Conservation (phyloP, 2,329 filamentous ascomycete genomes). For the Aspergillus fumigatus region DNA sequence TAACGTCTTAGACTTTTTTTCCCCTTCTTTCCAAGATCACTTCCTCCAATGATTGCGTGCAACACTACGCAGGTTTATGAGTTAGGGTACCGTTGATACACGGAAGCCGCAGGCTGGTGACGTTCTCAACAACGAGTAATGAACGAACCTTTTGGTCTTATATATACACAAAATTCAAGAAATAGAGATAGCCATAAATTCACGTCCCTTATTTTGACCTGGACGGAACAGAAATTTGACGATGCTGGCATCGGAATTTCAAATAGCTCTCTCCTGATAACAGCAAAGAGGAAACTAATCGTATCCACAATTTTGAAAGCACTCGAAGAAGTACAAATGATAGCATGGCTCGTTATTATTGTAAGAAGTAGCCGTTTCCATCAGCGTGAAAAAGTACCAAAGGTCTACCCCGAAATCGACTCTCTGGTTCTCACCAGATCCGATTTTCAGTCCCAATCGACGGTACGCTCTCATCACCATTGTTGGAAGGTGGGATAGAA, state of each 20-base stretch:
- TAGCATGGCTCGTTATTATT: background rate
- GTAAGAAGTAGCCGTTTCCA: background rate
- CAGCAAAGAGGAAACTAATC: constrained; percentile 6
- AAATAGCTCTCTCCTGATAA: constrained; percentile 5
- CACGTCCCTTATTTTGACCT: background rate
- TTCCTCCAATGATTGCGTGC: background rate
- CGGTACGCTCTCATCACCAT: background rate
- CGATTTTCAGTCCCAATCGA: background rate
- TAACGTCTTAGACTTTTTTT: constrained; percentile 25
- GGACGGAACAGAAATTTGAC: background rate
- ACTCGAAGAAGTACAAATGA: constrained; percentile 1
- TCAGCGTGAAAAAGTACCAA: background rate
- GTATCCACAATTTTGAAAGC: background rate
- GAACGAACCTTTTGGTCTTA: constrained; percentile 10
- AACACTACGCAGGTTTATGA: constrained; percentile 7
- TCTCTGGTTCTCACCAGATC: background rate
- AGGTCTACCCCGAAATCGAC: background rate
- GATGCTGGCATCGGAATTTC: background rate
- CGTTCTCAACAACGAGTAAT: constrained; percentile 36
- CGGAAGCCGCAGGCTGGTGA: constrained; percentile 15
- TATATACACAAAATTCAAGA: constrained; percentile 8
- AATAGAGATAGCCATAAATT: background rate
- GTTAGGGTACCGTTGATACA: constrained; percentile 12
- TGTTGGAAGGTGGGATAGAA: background rate
- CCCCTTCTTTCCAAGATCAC: constrained; percentile 3